Percentiles rank a stretch among this genome's conserved stretches.
These are phyloP conservation scores for Batkoa obscura DNA, from an alignment of 371 early-diverging fungal genomes.

Conservation along the genomic window DNA sequence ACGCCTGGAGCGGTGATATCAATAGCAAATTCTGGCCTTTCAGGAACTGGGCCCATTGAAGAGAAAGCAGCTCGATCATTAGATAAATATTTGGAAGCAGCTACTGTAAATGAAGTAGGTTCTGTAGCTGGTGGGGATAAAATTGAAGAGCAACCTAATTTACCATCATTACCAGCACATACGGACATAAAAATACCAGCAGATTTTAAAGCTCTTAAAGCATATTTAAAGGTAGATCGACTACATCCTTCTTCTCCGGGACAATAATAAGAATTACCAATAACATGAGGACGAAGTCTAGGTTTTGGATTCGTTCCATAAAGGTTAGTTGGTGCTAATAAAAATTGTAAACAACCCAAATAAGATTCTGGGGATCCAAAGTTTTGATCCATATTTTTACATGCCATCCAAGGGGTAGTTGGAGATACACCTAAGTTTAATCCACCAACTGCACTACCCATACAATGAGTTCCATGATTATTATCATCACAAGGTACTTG, in stretches of 20 bases:
- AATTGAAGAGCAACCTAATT: neutral
- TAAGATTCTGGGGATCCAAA: neutral
- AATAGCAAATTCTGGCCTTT: neutral
- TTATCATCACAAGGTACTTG: neutral
- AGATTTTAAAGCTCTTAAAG: neutral
- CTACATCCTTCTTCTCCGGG: neutral
- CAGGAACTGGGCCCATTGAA: neutral
- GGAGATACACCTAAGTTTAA: neutral
- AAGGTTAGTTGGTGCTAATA: neutral
- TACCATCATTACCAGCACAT: neutral
- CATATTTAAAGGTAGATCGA: neutral
- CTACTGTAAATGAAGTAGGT: neutral
- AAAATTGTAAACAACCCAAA: neutral
- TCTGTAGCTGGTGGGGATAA: neutral
- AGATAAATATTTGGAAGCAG: neutral
- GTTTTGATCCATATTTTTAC: neutral
- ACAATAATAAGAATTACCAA: neutral
- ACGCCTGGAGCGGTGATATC: conserved; percentile 13
- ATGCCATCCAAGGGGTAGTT: neutral
- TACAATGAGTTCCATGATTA: neutral
- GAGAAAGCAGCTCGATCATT: neutral
- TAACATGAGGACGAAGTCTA: neutral
- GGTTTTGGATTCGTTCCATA: neutral
- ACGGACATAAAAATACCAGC: neutral
- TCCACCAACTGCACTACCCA: neutral